Base-by-base conservation (phyloP, 768 basidiomycete genomes). In the Pleurotus pulmonarius region DNA sequence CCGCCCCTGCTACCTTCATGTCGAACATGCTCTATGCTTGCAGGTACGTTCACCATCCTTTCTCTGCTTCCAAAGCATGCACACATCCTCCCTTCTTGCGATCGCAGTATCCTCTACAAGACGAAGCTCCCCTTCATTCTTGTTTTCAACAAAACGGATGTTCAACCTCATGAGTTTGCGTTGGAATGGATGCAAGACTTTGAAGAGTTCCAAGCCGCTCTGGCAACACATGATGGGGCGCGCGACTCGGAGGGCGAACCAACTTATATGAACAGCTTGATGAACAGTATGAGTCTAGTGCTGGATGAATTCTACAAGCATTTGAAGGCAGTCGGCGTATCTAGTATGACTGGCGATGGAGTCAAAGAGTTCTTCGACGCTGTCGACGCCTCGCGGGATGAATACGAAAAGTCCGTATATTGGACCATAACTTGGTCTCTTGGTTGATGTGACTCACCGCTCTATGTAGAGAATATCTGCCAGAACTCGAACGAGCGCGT, bases 1-100 rank as follows among this genome's bases (percentile, higher is more conserved):
- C 89, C 0, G 86, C 92, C 0, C 97, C 97, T 0, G 94, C 96
- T 13, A 99, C 97, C 3, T 99, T 99, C 72, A 99, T 98, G 97
- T 92, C 88, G 16, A 99, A 99, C 72, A 99, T 99, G 97, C 80
- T 99, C 43, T 99, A 98, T 65, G 97, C 97, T 1, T 99, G 97
- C 80, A 94, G 92, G 90, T 90, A 56, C 59, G 81, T 70, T 5
- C 9, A 34, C 29, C 9, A 34, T 4, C 29, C 2, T 9, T 34
- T 34, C 29, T 34, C 29, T 34, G 29, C 11, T 34, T 3, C 29
- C 29, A 34, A 8, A 11, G 29, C 29, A 34, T 34, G 29, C 8
- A 34, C 29, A 9, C 2, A 34, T 34, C 29, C 9, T 34, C 29
- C 8, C 29, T 8, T 34, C 29, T 9, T 34, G 29, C 29, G 9